phyloP scores from a whole-genome alignment of 257 asterid genomes.

The Petrea volubilis region DNA sequence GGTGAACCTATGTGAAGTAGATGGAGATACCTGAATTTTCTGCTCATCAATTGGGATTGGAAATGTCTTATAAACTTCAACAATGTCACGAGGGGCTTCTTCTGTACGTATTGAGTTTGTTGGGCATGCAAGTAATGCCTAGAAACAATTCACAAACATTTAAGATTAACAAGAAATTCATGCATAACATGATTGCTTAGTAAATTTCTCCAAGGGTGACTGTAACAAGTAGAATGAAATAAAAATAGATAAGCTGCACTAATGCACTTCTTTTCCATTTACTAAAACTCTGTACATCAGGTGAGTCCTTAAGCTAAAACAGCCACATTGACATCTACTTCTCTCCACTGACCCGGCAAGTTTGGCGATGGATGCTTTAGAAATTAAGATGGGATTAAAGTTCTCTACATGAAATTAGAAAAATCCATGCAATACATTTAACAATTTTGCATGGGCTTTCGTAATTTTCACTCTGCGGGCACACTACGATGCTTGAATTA shows the following conservation, averaged over 20 bases:
- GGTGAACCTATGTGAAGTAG: slow-evolving; percentile 15
- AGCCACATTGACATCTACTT: not conserved
- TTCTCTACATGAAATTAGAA: not conserved
- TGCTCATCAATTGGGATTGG: slow-evolving; percentile 58
- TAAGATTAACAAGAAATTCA: slow-evolving; percentile 2
- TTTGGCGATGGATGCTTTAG: not conserved
- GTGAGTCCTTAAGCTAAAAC: not conserved
- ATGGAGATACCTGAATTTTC: slow-evolving; percentile 42
- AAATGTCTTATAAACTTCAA: slow-evolving; percentile 58
- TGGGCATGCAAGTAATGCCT: slow-evolving; percentile 77
- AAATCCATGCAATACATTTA: slow-evolving; percentile 1
- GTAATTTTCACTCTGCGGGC: not conserved
- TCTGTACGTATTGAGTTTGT: slow-evolving; percentile 74
- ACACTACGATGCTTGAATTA: not conserved
- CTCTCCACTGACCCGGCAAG: not conserved
- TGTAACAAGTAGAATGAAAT: slow-evolving; percentile 14
- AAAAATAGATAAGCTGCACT: too few relatives aligned
- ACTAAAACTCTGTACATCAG: not conserved
- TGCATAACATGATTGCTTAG: not conserved
- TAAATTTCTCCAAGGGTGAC: not conserved
- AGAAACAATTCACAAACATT: slow-evolving; percentile 29
- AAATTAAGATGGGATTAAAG: not conserved
- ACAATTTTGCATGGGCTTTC: not conserved
- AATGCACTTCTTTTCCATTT: too few relatives aligned
- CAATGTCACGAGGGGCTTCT: slow-evolving; percentile 49